phyloP scores from a whole-genome alignment of 2,329 filamentous ascomycete species.

The Arthrinium puccinioides region DNA sequence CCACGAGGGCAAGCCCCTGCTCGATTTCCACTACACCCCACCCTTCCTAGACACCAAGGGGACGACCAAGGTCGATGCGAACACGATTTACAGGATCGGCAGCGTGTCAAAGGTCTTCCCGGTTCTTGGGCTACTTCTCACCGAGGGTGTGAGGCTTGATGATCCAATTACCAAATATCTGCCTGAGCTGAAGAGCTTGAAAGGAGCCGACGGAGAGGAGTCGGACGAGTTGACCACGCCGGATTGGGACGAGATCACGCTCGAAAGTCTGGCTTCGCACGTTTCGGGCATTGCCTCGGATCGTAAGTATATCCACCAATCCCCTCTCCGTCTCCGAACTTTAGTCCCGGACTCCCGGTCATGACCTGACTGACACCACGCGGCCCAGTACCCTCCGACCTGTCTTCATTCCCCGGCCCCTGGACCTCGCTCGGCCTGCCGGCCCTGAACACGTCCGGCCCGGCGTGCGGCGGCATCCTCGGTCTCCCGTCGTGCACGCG shows the following conservation, averaged over 20 bases:
- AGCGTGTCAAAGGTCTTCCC: conserved; percentile 25
- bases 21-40: conserved; percentile 21
- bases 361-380: too few species aligned
- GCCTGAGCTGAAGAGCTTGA: conserved; percentile 15
- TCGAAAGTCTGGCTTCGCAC: conserved; percentile 22
- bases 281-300: conserved; percentile 21
- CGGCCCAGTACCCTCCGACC: neutral
- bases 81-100: conserved; percentile 22
- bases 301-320: conserved; percentile 14
- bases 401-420: neutral
- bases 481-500: neutral
- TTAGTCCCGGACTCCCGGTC: too few species aligned
- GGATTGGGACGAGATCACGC: conserved; percentile 17
- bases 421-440: neutral
- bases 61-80: conserved; percentile 13
- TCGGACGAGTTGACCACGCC: conserved; percentile 14
- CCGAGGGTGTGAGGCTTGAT: conserved; percentile 21
- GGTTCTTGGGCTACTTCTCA: conserved; percentile 19
- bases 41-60: conserved; percentile 9
- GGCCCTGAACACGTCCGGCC: neutral
- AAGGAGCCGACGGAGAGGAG: neutral
- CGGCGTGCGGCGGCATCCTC: neutral
- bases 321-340: neutral
- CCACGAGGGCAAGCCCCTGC: conserved; percentile 15
- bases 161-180: conserved; percentile 12